Base-by-base conservation (phyloP, 2,329 filamentous ascomycete genomes). In the Aspergillus pseudotamarii region DNA sequence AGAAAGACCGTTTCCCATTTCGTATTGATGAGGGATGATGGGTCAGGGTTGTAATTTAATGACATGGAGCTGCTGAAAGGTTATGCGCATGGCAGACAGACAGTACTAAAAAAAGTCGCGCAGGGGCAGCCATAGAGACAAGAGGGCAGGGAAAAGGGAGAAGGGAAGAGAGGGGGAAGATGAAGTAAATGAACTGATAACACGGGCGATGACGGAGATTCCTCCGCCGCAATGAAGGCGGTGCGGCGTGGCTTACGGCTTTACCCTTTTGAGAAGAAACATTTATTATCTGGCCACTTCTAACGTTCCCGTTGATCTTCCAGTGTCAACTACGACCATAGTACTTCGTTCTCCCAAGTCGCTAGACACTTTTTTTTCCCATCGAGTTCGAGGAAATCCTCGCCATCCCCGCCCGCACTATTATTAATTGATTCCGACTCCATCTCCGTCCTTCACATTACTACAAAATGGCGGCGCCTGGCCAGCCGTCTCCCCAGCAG, bases 401-500 rank as follows among this genome's bases (percentile, higher is more conserved):
- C 43, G 23, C 12, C n/a, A 28, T 28, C 38, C 11, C 59, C 50
- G 50, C 54, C 48, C 28, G 43, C 12, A 43, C 34, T 32, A 6
- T 55, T 32, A 16, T 41, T 46, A 10, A n/a, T 11, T 14, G 41
- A 12, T 21, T 32, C 53, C 36, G 5, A n/a, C 30, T 45, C 43
- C 11, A 16, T 41, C 30, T 23, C 34, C 30, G 45, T 54, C 41
- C n/a, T 46, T 64, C 62, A 71, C 59, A 32, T 32, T 21, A 51
- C 48, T 32, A 34, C n/a, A 55, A 21, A 59, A 79, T 80, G 74
- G 77, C 79, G 56, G 70, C 75, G 57, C 77, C 77, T 41, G 75
- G 76, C 59, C 72, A 71, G 69, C 92, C 92, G 38, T 88, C 89
- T 23, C 93, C 91, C 56, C 91, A 97, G 81, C 93, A 97, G 82